Conservation (phyloP, 1,284 basidiomycete genomes). For the Ustilago crameri region DNA sequence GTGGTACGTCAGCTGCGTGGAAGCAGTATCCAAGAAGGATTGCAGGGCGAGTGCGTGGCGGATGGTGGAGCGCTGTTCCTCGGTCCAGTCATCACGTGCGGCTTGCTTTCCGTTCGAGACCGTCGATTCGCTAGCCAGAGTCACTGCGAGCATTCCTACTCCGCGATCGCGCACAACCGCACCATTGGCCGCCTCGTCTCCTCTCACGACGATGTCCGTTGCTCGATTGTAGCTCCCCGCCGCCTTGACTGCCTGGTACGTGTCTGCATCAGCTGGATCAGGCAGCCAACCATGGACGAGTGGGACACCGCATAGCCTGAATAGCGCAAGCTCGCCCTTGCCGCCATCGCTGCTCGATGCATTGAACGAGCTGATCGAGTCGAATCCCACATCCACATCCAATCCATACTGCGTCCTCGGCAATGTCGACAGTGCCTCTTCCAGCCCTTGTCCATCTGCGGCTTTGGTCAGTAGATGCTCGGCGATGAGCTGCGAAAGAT, state of each 20-base stretch:
- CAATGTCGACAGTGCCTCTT: slow-evolving; percentile 81
- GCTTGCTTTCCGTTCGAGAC: slow-evolving; percentile 71
- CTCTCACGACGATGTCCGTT: slow-evolving; percentile 79
- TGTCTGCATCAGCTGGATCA: slow-evolving; percentile 77
- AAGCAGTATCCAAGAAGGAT: slow-evolving; percentile 75
- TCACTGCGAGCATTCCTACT: slow-evolving; percentile 68
- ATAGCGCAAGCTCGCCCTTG: slow-evolving; percentile 80
- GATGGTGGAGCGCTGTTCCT: slow-evolving; percentile 22
- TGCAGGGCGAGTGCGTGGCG: slow-evolving; percentile 41
- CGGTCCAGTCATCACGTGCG: slow-evolving; percentile 24
- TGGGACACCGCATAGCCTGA: slow-evolving; percentile 81
- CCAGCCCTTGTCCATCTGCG: slow-evolving; percentile 72
- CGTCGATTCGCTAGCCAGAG: slow-evolving; percentile 73
- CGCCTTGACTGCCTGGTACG: slow-evolving; percentile 72
- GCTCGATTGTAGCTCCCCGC: slow-evolving; percentile 72
- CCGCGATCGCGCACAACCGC: slow-evolving; percentile 52
- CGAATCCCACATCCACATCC: slow-evolving; percentile 56
- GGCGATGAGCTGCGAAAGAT: slow-evolving; percentile 81
- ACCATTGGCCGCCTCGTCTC: slow-evolving; percentile 78
- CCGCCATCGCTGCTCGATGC: slow-evolving; percentile 68
- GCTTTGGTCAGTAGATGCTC: slow-evolving; percentile 76
- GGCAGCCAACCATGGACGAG: slow-evolving; percentile 93
- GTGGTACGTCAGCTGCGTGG: slow-evolving; percentile 86
- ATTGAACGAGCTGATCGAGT: slow-evolving; percentile 48
- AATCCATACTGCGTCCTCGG: slow-evolving; percentile 80